phyloP scores from a whole-genome alignment of 306 rosid genomes.

The Bauhinia variegata region DNA sequence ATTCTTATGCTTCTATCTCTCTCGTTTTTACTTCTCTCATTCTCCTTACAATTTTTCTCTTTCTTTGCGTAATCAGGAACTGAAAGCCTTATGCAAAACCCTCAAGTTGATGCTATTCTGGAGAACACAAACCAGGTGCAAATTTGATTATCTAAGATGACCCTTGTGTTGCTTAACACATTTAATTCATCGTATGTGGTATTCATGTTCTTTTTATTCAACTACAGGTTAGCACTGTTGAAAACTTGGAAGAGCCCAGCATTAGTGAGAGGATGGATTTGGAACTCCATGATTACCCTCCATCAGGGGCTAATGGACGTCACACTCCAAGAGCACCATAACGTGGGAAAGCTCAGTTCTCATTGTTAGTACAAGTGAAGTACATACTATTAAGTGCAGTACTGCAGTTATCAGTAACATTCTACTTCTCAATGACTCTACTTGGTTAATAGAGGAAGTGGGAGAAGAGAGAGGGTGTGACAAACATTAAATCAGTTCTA shows the following conservation, averaged over 20 bases:
- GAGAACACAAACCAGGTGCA: slow-evolving; percentile 44
- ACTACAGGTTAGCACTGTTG: slow-evolving; percentile 47
- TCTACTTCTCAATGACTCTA: slow-evolving; percentile 36
- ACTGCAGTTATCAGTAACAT: slow-evolving; percentile 25
- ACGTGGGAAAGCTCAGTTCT: slow-evolving; percentile 34
- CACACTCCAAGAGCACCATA: slow-evolving; percentile 83
- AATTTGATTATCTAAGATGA: not conserved
- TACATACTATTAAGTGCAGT: not conserved
- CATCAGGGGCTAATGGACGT: slow-evolving; percentile 80
- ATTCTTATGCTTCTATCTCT: slow-evolving; percentile 1
- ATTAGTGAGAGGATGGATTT: slow-evolving; percentile 59
- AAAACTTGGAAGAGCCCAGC: slow-evolving; percentile 29
- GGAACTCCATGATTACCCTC: slow-evolving; percentile 78
- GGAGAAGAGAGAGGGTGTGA: too few relatives aligned
- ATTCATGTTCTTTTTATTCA: slow-evolving; percentile 3
- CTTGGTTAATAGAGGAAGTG: slow-evolving; percentile 24
- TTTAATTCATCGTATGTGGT: not conserved
- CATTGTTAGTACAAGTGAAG: slow-evolving; percentile 36
- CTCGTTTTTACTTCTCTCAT: not conserved
- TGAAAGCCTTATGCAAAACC: slow-evolving; percentile 54
- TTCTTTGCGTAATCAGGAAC: slow-evolving; percentile 53
- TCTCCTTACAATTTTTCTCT: slow-evolving; percentile 6
- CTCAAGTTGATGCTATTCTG: slow-evolving; percentile 41
- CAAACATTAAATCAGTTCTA: not conserved
- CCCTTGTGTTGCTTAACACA: slow-evolving; percentile 12